Base-by-base conservation (phyloP, 1,139 yeast species). In the Diutina catenulata region DNA sequence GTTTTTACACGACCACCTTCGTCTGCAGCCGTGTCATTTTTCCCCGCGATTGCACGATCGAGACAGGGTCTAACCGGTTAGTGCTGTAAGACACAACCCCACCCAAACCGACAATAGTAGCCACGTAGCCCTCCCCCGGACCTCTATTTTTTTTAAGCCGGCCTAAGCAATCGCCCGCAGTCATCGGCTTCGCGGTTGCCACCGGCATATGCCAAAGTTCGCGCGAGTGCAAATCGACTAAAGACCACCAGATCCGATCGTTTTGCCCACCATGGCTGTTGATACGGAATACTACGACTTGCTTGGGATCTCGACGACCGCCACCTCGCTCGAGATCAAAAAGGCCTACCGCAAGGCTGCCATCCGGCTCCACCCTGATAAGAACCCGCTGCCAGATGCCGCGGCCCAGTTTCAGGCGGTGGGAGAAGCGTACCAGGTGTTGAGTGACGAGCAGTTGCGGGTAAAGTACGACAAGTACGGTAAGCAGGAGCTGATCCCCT, bases 271-370 rank as follows among this genome's bases (percentile, higher is more conserved):
- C 10, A 87, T 86, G 95, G 97, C 84, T n/a, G 94, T 82, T 38
- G 98, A 91, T 52, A 83, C 95, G 0, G 70, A 78, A 13, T 91
- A 88, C 60, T 91, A 91, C 55, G 97, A 91, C 48, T 56, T 78
- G 27, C 66, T 91, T 44, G 84, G 74, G 16, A 69, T 93, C 26
- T 47, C 61, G 31, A 68, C 80, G 4, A 74, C 73, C 21, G 97
- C 98, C 28, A 74, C 88, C 1, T 74, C 81, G 5, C 65, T 76
- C 22, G 94, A 86, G 41, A 88, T 91, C 58, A 93, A 91, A 57
- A 86, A 84, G 57, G 95, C 96, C 0, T 91, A 91, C 60, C 70
- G 98, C 44, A 81, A 80, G 57, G 78, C 80, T 52, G 97, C 97
- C 7, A 79, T 91, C 55, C 68, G 63, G 42, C 80, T 87, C 45